A percentile compares a stretch with the other conserved stretches of the same genome.
Conservation (phyloP, 2,329 filamentous ascomycete genomes). For the Didymellaceae sp. region DNA sequence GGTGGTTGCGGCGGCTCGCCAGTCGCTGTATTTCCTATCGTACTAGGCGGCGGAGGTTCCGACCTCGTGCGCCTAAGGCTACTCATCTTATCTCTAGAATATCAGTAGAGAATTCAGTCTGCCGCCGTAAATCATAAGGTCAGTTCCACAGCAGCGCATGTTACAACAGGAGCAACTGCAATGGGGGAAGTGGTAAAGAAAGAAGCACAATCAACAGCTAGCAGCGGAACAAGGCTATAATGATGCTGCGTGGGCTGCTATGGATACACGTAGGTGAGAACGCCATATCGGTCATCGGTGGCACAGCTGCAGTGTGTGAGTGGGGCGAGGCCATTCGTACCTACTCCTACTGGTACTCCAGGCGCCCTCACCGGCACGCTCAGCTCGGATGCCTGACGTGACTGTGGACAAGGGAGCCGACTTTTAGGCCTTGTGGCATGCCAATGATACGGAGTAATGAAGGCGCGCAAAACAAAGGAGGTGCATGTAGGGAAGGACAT, state of each 20-base stretch:
- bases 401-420: too few relatives aligned
- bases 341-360: too few relatives aligned
- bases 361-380: too few relatives aligned
- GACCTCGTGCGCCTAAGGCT: conserved; percentile 15
- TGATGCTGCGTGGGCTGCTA: conserved; percentile 3
- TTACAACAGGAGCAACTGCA: conserved; percentile 5
- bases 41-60: conserved; percentile 44
- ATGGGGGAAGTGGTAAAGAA: conserved; percentile 4
- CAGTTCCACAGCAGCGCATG: conserved; percentile 1
- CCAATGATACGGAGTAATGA: conserved; percentile 7
- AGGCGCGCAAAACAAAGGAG: too few relatives aligned
- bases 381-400: too few relatives aligned
- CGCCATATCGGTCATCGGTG: conserved; percentile 7
- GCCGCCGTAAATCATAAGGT: background rate
- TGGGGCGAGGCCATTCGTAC: too few relatives aligned
- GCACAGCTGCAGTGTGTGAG: too few relatives aligned
- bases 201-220: background rate
- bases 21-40: conserved; percentile 43
- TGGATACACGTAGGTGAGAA: background rate
- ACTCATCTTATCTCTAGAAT: conserved; percentile 8
- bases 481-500: too few relatives aligned
- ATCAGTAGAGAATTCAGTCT: background rate
- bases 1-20: conserved; percentile 30
- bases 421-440: conserved; percentile 14
- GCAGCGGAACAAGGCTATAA: background rate